These are phyloP conservation scores for Sanghuangporus baumii DNA, from an alignment of 1,284 basidiomycete species.

Conservation along the genomic window DNA sequence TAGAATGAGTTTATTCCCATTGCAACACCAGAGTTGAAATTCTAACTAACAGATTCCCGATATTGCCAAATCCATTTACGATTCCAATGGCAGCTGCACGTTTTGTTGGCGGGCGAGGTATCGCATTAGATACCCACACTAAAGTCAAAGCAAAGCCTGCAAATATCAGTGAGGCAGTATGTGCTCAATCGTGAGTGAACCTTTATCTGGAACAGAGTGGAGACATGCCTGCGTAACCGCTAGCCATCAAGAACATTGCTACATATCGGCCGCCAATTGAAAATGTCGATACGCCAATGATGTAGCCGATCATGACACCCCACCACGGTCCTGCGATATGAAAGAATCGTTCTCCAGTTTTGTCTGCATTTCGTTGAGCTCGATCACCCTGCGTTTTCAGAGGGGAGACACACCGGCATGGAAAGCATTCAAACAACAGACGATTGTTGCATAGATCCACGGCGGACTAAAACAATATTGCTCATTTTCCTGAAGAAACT, in stretches of 20 bases:
- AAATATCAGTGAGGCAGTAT: neutral
- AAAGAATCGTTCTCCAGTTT: slow-evolving; percentile 26
- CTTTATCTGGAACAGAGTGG: slow-evolving; percentile 45
- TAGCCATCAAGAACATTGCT: slow-evolving; percentile 25
- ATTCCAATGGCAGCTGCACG: slow-evolving; percentile 42
- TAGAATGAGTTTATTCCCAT: neutral
- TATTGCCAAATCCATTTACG: slow-evolving; percentile 37
- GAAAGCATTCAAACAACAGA: slow-evolving; percentile 32
- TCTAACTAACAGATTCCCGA: slow-evolving; percentile 31
- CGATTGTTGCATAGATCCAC: slow-evolving; percentile 24
- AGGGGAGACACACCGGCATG: slow-evolving; percentile 27
- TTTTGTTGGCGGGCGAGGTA: slow-evolving; percentile 61
- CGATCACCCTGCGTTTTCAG: slow-evolving; percentile 6
- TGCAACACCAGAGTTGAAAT: too few species aligned
- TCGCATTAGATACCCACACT: slow-evolving; percentile 58
- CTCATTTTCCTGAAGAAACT: neutral
- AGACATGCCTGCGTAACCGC: slow-evolving; percentile 20
- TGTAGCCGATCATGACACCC: slow-evolving; percentile 23
- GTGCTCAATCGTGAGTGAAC: neutral
- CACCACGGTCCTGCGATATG: slow-evolving; percentile 27
- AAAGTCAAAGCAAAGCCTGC: slow-evolving; percentile 45
- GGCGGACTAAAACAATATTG: slow-evolving; percentile 21
- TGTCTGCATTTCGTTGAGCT: slow-evolving; percentile 30
- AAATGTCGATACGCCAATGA: slow-evolving; percentile 24
- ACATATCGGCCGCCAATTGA: slow-evolving; percentile 26